Conservation (phyloP, 2,329 filamentous ascomycete genomes). For the Claviceps sorghi region DNA sequence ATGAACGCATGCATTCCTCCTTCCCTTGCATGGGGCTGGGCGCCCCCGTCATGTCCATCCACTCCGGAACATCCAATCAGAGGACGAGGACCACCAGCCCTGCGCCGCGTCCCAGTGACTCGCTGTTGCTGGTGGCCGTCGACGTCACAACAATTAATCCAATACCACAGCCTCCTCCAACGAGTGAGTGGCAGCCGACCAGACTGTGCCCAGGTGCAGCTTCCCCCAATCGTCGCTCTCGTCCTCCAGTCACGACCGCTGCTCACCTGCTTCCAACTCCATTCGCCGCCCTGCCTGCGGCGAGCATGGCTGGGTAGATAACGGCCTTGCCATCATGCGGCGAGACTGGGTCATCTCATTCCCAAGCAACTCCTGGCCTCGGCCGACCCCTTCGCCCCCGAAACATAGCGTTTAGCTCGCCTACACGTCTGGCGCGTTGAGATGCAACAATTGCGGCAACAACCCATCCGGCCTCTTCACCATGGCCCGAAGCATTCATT, state of each 20-base stretch:
- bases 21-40: too few relatives aligned
- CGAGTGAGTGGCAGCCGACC: too few relatives aligned
- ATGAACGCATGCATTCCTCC: too few relatives aligned
- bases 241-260: neutral
- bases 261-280: neutral
- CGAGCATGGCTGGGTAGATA: neutral
- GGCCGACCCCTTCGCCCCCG: neutral
- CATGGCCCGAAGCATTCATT: conserved; percentile 16
- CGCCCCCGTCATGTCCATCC: too few relatives aligned
- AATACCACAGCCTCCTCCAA: too few relatives aligned
- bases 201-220: too few relatives aligned
- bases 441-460: conserved; percentile 13
- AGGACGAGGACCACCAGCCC: too few relatives aligned
- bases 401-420: neutral
- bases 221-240: too few relatives aligned
- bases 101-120: too few relatives aligned
- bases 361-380: neutral
- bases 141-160: too few relatives aligned
- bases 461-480: conserved; percentile 7
- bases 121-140: too few relatives aligned
- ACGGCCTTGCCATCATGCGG: neutral
- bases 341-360: neutral
- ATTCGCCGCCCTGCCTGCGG: neutral
- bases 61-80: too few relatives aligned
- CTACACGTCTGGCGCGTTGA: conserved; percentile 8